Evolutionary conservation across 1,139 yeast genomes (phyloP), one percentile per base, ranked within the genome.

Genomic region (Saccharomyces hybrid): DNA sequence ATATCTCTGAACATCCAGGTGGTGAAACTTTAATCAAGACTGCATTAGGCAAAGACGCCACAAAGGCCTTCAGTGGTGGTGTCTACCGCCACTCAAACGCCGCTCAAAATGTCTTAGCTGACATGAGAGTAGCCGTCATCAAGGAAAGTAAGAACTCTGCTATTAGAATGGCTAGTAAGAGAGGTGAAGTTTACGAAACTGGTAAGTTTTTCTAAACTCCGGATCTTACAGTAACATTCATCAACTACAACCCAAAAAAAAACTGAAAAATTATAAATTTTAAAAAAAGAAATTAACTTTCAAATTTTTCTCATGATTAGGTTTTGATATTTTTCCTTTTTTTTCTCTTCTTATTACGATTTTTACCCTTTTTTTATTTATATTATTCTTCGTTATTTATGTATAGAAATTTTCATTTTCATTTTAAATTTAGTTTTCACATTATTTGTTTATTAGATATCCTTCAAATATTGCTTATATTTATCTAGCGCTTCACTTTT

Each of bases 11-110:
- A 68, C 99, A 93, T 74, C 99, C 99, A 58, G 99, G 99, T 80
- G 99, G 99, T 64, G 86, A 83, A 71, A 89, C 96, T 52, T 80
- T 93, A 64, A 78, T 93, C 61, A 79, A 82, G 69, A 87, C 96
- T 46, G 90, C 97, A 8, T 77, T 86, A 61, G 98, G 98, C 68
- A 91, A 89, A 75, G 99, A 93, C 73, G 97, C 97, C 52, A 90
- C 98, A 46, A 88, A 88, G 67, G 98, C 96, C 2, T 93, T 93
- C 80, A 90, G 90, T 71, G 99, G 99, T 68, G 98, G 97, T 68
- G 99, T 93, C 48, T 93, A 93, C 73, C 85, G 88, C 53, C 99
- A 93, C 75, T 88, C 97, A 49, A 93, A 91, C 68, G 99, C 99
- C 60, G 99, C 97, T 50, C 98, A 93, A 75, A 93, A 93, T 75